phyloP scores from a whole-genome alignment of 2,329 filamentous ascomycete species.

The Paraphaeosphaeria sporulosa region DNA sequence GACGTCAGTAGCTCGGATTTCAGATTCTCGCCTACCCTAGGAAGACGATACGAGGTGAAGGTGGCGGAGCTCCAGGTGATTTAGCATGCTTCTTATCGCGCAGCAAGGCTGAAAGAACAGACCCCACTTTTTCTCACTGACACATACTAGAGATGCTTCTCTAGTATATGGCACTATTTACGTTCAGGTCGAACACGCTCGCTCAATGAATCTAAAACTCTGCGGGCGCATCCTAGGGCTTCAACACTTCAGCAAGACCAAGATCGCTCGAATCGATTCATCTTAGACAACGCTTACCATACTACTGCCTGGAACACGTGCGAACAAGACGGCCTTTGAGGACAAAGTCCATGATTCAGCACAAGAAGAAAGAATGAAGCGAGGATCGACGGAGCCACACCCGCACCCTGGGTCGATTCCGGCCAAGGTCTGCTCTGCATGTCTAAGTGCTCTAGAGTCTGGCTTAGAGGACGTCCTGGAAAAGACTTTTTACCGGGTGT shows the following conservation, averaged over 20 bases:
- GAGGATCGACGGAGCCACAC: neutral
- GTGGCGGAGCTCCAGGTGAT: neutral
- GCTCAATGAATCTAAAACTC: too few species aligned
- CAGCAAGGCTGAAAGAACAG: neutral
- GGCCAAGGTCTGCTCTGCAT: neutral
- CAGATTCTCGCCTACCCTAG: neutral
- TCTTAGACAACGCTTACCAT: too few species aligned
- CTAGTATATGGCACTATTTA: neutral
- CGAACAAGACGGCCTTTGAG: too few species aligned
- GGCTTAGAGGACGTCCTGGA: neutral
- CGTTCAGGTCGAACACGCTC: neutral
- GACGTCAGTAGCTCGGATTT: neutral
- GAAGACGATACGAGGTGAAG: neutral
- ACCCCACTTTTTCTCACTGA: neutral
- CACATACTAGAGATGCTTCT: neutral
- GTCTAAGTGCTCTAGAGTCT: neutral
- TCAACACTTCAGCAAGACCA: too few species aligned
- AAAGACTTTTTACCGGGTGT: neutral
- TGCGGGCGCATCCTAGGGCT: too few species aligned
- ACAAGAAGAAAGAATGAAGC: neutral
- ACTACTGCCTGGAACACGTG: too few species aligned
- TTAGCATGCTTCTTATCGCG: neutral
- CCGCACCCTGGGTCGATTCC: neutral
- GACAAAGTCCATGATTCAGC: neutral
- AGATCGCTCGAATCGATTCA: too few species aligned